phyloP scores from a whole-genome alignment of 2,329 filamentous ascomycete species.

The Colletotrichum tropicale region DNA sequence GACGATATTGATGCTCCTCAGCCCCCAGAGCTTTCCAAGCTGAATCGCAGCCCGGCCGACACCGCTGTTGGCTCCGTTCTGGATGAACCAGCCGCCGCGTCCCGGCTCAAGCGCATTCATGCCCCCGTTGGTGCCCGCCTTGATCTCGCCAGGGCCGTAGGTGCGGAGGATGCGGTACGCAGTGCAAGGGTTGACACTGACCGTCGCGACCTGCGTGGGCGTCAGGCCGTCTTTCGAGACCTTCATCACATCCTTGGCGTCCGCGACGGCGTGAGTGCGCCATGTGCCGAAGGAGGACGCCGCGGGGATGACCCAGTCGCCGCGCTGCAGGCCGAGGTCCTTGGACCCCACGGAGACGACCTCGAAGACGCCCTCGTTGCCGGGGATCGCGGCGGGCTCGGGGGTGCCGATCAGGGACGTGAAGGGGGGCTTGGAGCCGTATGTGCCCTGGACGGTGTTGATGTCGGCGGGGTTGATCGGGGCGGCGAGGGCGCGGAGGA shows the following conservation, averaged over 20 bases:
- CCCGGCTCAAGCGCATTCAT: slow-evolving; percentile 49
- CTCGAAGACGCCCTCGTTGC: slow-evolving; percentile 94
- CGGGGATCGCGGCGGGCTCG: slow-evolving; percentile 77
- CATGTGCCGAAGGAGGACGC: slow-evolving; percentile 87
- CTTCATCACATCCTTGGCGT: slow-evolving; percentile 62
- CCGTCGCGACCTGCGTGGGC: slow-evolving; percentile 81
- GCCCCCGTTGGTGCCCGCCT: slow-evolving; percentile 42
- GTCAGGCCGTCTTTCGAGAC: slow-evolving; percentile 75
- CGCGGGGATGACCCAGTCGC: slow-evolving; percentile 95
- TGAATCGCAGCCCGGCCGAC: slow-evolving; percentile 93
- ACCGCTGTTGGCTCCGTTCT: slow-evolving; percentile 95
- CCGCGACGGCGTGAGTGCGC: slow-evolving; percentile 85
- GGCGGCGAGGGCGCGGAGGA: slow-evolving; percentile 85
- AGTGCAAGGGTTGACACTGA: slow-evolving; percentile 91
- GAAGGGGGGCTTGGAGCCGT: slow-evolving; percentile 84
- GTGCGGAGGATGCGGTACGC: slow-evolving; percentile 92
- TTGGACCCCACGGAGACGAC: slow-evolving; percentile 72
- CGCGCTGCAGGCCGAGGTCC: slow-evolving; percentile 62
- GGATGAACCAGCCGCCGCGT: slow-evolving; percentile 86
- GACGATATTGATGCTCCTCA: slow-evolving; percentile 89
- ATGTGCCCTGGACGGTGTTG: slow-evolving; percentile 97
- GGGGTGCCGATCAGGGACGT: slow-evolving; percentile 77
- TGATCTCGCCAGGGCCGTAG: slow-evolving; percentile 61
- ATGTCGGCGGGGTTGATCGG: slow-evolving; percentile 98
- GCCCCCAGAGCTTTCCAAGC: slow-evolving; percentile 82